Conservation (phyloP, 805 yeast genomes). For the Starmerella lactis-condensi region DNA sequence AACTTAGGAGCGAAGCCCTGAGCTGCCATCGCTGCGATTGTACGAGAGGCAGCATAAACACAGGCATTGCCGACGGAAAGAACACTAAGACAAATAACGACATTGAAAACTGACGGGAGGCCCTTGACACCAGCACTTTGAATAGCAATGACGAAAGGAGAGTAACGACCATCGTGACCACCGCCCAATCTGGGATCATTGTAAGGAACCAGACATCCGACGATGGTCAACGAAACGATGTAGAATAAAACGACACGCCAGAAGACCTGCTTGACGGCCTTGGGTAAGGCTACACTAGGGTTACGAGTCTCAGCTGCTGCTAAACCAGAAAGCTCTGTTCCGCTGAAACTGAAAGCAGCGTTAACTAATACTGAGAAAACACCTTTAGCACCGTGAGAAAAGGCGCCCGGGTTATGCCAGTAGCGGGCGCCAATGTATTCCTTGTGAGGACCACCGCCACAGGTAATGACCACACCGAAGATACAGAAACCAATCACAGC, state of each 20-base stretch:
- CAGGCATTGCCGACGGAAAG: slow-evolving; percentile 59
- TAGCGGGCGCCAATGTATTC: slow-evolving; percentile 35
- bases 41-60: slow-evolving; percentile 51
- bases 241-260: slow-evolving; percentile 65
- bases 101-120: slow-evolving; percentile 53
- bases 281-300: slow-evolving; percentile 49
- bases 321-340: slow-evolving; percentile 54
- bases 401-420: slow-evolving; percentile 52
- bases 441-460: slow-evolving; percentile 43
- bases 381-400: slow-evolving; percentile 49
- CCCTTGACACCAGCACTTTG: slow-evolving; percentile 46
- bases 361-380: slow-evolving; percentile 55
- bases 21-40: slow-evolving; percentile 46
- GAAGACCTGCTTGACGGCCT: slow-evolving; percentile 63
- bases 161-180: slow-evolving; percentile 41
- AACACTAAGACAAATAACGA: slow-evolving; percentile 47
- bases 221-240: slow-evolving; percentile 36
- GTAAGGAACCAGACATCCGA: slow-evolving; percentile 59
- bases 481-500: slow-evolving; percentile 48
- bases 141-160: slow-evolving; percentile 61
- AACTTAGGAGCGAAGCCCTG: slow-evolving; percentile 44
- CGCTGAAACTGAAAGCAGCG: slow-evolving; percentile 62
- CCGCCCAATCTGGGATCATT: slow-evolving; percentile 33
- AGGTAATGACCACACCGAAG: slow-evolving; percentile 31
- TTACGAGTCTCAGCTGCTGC: slow-evolving; percentile 62